Base-by-base conservation (phyloP, 2,329 filamentous ascomycete genomes). In the Simplicillium sp. region DNA sequence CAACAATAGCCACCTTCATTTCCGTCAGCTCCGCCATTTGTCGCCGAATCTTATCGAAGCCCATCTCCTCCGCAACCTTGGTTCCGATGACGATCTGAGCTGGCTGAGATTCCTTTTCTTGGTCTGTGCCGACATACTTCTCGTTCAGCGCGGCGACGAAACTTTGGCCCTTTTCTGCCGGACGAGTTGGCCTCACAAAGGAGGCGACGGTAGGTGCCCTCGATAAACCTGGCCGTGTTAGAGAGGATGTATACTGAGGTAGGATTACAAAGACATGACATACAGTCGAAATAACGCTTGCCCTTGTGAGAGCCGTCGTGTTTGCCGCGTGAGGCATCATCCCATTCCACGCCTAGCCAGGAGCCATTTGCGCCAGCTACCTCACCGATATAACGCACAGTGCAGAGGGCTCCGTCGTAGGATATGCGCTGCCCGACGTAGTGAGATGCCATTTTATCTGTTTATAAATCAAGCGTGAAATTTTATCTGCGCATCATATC, bases 321-420 rank as follows among this genome's bases (percentile, higher is more conserved):
- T 67, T 96, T 97, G 46, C 92, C 92, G 53, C 89, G 75, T 31
- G 70, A 73, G 42, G 80, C 68, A 59, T 96, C 86, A 62, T 97
- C 90, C 92, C 92, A 98, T 72, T 98, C 92, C 37, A 97, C 87
- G 36, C 92, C 92, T 29, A 97, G 73, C 89, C 90, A 97, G 47
- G 74, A 69, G 37, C 87, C 86, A 34, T 75, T 71, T 8, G 87
- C 89, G 50, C 84, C 85, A 38, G 77, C 71, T 7, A 97, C 83
- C 29, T 73, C 61, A 35, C 92, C 92, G 46, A 85, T 65, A 56
- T 89, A 97, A 46, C 87, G 81, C 43, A 97, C 74, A 1, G 90
- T 97, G 62, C 89, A 95, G 34, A 84, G 64, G 15, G 79, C 77
- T 28, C 78, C 79, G 49, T 84, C 80, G 53, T 85, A 94, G 3